Evolutionary conservation across 441 rosid species (phyloP).

Genomic region (Gossypium schwendimanii): DNA sequence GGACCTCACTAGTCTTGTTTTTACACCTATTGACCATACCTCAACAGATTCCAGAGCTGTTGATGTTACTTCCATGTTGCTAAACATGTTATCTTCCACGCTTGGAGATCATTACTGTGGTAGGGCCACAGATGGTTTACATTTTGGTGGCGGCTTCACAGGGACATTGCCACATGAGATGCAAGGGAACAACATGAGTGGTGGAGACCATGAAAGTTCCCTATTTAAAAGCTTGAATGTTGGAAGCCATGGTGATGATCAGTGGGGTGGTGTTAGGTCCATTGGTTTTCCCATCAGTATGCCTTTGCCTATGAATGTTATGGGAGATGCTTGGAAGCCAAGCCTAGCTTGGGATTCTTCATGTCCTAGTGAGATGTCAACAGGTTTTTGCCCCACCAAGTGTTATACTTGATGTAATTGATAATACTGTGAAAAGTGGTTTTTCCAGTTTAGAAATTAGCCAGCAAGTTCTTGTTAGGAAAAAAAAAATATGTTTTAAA

Average conservation of each 20-base stretch:
- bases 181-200: constrained; percentile 10
- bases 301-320: constrained; percentile 18
- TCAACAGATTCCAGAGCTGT: constrained; percentile 21
- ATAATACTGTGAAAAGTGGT: background rate
- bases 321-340: constrained; percentile 40
- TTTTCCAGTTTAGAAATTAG: background rate
- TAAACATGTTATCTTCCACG: constrained; percentile 41
- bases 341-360: constrained; percentile 41
- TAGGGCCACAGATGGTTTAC: constrained; percentile 14
- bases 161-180: constrained; percentile 17
- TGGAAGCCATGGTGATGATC: constrained; percentile 14
- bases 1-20: constrained; percentile 33
- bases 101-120: constrained; percentile 24
- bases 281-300: constrained; percentile 27
- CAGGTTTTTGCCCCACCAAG: constrained; percentile 28
- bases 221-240: constrained; percentile 15
- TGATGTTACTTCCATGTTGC: constrained; percentile 36
- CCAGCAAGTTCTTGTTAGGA: background rate
- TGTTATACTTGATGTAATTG: constrained; percentile 26
- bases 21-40: constrained; percentile 35
- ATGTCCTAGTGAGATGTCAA: constrained; percentile 29
- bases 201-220: constrained; percentile 11
- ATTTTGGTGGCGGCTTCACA: constrained; percentile 17
- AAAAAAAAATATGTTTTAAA: background rate
- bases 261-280: constrained; percentile 26